Conservation (phyloP, 495 filamentous ascomycete species). For the Penicillium paradoxum region DNA sequence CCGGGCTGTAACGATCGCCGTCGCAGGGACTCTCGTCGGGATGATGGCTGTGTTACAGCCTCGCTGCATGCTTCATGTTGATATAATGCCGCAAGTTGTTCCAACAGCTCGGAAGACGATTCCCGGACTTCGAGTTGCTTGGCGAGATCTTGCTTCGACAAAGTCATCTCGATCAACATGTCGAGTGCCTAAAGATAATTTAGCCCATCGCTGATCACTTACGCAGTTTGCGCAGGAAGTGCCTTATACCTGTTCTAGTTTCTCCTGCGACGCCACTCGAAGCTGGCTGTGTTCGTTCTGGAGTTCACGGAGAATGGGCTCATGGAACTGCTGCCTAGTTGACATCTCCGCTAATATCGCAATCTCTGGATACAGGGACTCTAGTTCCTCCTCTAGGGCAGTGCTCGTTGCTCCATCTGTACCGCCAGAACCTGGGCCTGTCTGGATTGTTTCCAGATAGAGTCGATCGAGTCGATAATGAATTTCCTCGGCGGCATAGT, state of each 20-base stretch:
- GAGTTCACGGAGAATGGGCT: conserved; percentile 48
- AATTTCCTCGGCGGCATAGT: conserved; percentile 36
- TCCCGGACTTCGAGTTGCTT: conserved; percentile 30
- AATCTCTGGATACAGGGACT: conserved; percentile 59
- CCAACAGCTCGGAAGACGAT: conserved; percentile 34
- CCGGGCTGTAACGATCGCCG: conserved; percentile 26
- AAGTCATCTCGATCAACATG: conserved; percentile 33
- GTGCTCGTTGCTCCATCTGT: conserved; percentile 19
- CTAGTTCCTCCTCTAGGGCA: conserved; percentile 52
- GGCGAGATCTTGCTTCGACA: conserved; percentile 27
- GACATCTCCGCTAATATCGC: conserved; percentile 59
- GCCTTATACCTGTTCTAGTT: conserved; percentile 31
- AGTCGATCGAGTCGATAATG: conserved; percentile 42
- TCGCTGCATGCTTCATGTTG: conserved; percentile 28
- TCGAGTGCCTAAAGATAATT: conserved; percentile 27
- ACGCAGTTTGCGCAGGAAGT: neutral
- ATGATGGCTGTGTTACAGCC: conserved; percentile 17
- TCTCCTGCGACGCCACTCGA: conserved; percentile 27
- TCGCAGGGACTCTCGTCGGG: conserved; percentile 30
- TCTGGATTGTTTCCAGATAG: conserved; percentile 33
- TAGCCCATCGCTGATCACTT: neutral
- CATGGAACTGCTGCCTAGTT: conserved; percentile 53
- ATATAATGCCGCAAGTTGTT: conserved; percentile 31
- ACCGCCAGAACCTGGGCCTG: neutral
- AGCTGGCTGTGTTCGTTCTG: conserved; percentile 30